Conservation (phyloP, 768 basidiomycete species). For the Coprinopsis cinerea region DNA sequence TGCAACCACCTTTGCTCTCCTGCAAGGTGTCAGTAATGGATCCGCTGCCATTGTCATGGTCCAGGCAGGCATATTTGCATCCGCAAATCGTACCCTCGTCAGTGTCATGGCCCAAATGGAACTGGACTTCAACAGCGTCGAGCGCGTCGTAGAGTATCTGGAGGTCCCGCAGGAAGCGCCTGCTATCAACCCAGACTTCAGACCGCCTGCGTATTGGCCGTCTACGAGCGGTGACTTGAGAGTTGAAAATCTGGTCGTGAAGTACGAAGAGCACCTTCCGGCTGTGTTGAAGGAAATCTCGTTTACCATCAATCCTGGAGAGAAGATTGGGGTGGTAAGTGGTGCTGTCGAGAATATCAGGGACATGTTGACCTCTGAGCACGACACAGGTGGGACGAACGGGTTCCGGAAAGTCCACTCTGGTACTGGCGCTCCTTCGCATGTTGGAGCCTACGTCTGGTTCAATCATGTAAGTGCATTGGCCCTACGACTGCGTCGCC, state of each 20-base stretch:
- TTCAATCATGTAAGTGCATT: conserved; percentile 44
- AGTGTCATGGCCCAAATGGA: conserved; percentile 67
- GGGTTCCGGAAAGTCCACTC: conserved; percentile 59
- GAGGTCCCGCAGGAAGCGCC: conserved; percentile 65
- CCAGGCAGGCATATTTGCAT: conserved; percentile 63
- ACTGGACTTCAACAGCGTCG: conserved; percentile 70
- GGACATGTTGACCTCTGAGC: not conserved
- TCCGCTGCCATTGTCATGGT: conserved; percentile 67
- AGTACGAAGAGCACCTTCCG: conserved; percentile 58
- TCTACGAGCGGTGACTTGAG: conserved; percentile 50
- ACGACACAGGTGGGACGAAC: conserved; percentile 54
- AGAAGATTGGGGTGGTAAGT: conserved; percentile 66
- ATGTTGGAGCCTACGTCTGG: conserved; percentile 58
- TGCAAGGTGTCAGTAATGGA: conserved; percentile 50
- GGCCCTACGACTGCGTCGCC: not conserved
- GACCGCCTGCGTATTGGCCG: conserved; percentile 74
- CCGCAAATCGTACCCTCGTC: conserved; percentile 61
- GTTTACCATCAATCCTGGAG: conserved; percentile 52
- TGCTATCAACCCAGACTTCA: conserved; percentile 43
- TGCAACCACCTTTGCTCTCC: conserved; percentile 64
- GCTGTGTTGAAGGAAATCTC: conserved; percentile 52
- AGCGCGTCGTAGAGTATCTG: conserved; percentile 68
- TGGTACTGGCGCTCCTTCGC: conserved; percentile 52
- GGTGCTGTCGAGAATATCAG: not conserved
- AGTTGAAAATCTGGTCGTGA: conserved; percentile 54